Percentiles rank a stretch among this genome's conserved stretches.
These are phyloP conservation scores for Debaryomyces hansenii DNA, from an alignment of 805 yeast species.

Conservation along the genomic window DNA sequence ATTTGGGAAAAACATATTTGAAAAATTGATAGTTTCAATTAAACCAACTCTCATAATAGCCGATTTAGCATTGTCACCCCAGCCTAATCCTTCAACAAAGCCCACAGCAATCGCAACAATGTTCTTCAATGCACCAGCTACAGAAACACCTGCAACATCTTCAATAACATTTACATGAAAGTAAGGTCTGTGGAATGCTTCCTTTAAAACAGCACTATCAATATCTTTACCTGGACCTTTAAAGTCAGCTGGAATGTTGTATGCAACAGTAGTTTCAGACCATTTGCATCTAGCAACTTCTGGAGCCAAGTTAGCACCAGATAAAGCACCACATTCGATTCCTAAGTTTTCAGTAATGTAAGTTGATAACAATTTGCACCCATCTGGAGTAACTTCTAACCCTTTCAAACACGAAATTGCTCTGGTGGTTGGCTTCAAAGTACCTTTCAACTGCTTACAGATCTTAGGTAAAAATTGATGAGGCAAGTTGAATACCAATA, in stretches of 20 bases:
- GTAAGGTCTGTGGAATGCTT: slow-evolving; percentile 93
- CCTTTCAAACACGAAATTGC: slow-evolving; percentile 97
- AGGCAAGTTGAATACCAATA: slow-evolving; percentile 91
- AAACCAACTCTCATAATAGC: slow-evolving; percentile 97
- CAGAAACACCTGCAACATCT: slow-evolving; percentile 94
- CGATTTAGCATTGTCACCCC: slow-evolving; percentile 99
- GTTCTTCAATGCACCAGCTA: slow-evolving; percentile 96
- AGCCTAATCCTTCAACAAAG: slow-evolving; percentile 93
- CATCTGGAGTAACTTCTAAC: slow-evolving; percentile 80
- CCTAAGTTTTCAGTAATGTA: slow-evolving; percentile 79
- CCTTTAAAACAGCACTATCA: slow-evolving; percentile 69
- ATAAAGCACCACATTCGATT: slow-evolving; percentile 90
- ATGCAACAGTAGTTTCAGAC: slow-evolving; percentile 98
- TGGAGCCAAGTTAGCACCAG: slow-evolving; percentile 96
- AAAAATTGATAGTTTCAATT: slow-evolving; percentile 81
- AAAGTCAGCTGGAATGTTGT: slow-evolving; percentile 70
- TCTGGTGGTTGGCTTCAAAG: slow-evolving; percentile 66
- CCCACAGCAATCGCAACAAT: slow-evolving; percentile 97
- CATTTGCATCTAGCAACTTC: slow-evolving; percentile 95
- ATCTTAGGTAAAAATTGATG: slow-evolving; percentile 90
- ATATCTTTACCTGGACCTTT: slow-evolving; percentile 68
- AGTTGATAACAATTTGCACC: slow-evolving; percentile 80
- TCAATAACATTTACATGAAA: slow-evolving; percentile 93
- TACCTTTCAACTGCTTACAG: slow-evolving; percentile 72
- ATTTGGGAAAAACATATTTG: slow-evolving; percentile 9